phyloP scores from a whole-genome alignment of 768 basidiomycete species.

The Pleurotus giganteus region DNA sequence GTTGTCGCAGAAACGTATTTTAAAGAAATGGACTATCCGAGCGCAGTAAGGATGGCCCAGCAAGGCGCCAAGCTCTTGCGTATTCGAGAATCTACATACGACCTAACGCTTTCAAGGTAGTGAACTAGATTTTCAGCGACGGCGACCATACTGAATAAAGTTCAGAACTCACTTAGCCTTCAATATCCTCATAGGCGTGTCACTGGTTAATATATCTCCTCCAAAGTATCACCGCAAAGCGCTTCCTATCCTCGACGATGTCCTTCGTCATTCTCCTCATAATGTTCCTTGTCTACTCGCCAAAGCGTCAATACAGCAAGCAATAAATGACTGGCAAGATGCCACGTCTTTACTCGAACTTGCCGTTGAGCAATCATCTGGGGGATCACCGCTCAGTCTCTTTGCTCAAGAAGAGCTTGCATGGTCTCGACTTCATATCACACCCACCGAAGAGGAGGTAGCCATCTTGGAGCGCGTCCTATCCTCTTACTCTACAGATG shows the following conservation, averaged over 20 bases:
- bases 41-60: conserved; percentile 69
- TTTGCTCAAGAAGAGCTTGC: conserved; percentile 79
- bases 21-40: conserved; percentile 69
- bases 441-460: conserved; percentile 44
- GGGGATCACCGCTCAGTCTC: conserved; percentile 44
- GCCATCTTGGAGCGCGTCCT: conserved; percentile 48
- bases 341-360: conserved; percentile 61
- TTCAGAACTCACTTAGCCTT: conserved; percentile 66
- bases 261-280: conserved; percentile 60
- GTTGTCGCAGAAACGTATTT: conserved; percentile 66
- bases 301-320: conserved; percentile 70
- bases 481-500: conserved; percentile 16
- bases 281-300: conserved; percentile 71
- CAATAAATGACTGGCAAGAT: conserved; percentile 62
- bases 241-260: conserved; percentile 65
- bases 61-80: conserved; percentile 59
- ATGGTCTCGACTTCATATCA: conserved; percentile 74
- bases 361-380: conserved; percentile 47
- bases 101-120: conserved; percentile 49
- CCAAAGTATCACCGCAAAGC: conserved; percentile 90
- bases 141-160: background rate
- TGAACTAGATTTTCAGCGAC: background rate
- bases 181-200: conserved; percentile 67
- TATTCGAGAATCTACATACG: conserved; percentile 54
- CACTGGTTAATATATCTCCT: conserved; percentile 81